Conservation (phyloP, 176 grass and related monocot species). For the Typha latifolia region DNA sequence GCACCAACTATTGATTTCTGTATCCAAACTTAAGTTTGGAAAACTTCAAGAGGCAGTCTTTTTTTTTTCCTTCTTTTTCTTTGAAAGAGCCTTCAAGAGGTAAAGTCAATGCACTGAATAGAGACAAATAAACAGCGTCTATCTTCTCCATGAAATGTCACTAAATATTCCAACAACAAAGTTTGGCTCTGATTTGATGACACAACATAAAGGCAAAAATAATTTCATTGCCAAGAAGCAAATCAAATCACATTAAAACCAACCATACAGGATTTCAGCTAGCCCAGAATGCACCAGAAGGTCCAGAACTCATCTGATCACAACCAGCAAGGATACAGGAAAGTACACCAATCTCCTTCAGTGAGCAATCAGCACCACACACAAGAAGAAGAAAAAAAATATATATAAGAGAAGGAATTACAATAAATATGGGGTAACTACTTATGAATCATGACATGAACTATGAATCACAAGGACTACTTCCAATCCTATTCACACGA, state of each 20-base stretch:
- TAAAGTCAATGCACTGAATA: background rate
- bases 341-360: background rate
- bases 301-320: too few species aligned
- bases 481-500: conserved; percentile 29
- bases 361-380: background rate
- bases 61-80: too few species aligned
- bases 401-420: background rate
- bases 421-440: conserved; percentile 14
- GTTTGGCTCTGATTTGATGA: conserved; percentile 3
- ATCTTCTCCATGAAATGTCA: background rate
- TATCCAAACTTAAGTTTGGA: background rate
- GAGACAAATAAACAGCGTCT: conserved; percentile 6
- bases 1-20: background rate
- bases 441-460: conserved; percentile 15
- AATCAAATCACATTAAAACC: background rate
- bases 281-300: background rate
- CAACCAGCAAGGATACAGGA: background rate
- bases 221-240: background rate
- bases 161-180: conserved; percentile 12
- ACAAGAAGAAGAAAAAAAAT: background rate
- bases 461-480: conserved; percentile 14
- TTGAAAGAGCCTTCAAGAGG: too few species aligned
- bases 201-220: conserved; percentile 10
- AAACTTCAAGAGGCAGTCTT: background rate
- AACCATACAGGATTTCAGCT: background rate